These are phyloP conservation scores for Selaginella moellendorffii DNA, from an alignment of 75 land plant genomes.

Conservation along the genomic window DNA sequence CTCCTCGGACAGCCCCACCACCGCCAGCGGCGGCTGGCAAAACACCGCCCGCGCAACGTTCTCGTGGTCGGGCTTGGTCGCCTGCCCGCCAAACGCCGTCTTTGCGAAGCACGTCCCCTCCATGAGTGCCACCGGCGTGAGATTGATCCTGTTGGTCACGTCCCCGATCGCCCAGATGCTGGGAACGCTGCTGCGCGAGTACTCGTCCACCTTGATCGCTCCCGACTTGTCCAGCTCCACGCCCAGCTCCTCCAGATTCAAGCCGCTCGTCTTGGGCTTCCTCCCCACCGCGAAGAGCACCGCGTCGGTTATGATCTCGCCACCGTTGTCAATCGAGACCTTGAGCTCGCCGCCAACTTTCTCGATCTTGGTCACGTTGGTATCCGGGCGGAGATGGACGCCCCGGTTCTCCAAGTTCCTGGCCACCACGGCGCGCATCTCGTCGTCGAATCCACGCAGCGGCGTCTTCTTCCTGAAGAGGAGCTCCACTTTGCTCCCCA, in stretches of 20 bases:
- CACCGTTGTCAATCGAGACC: slow-evolving; percentile 65
- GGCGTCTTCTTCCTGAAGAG: slow-evolving; percentile 72
- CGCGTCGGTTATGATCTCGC: slow-evolving; percentile 58
- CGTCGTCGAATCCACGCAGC: slow-evolving; percentile 94
- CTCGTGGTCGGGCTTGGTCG: slow-evolving; percentile 5
- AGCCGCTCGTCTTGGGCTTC: slow-evolving; percentile 48
- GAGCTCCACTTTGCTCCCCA: slow-evolving; percentile 72
- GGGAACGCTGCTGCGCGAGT: slow-evolving; percentile 63
- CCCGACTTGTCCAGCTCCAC: slow-evolving; percentile 62
- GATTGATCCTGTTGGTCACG: slow-evolving; percentile 87
- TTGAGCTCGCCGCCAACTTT: slow-evolving; percentile 68
- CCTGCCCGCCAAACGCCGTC: background rate
- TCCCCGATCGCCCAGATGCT: slow-evolving; percentile 98
- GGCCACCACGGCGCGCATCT: slow-evolving; percentile 84
- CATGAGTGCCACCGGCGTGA: slow-evolving; percentile 90
- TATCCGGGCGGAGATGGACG: slow-evolving; percentile 55
- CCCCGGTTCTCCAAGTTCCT: slow-evolving; percentile 79
- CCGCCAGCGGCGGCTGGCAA: slow-evolving; percentile 68
- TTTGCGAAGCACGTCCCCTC: slow-evolving; percentile 77
- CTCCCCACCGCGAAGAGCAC: slow-evolving; percentile 88
- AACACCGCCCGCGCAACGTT: background rate
- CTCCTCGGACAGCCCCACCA: slow-evolving; percentile 77
- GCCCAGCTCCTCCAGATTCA: slow-evolving; percentile 66
- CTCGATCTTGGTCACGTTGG: slow-evolving; percentile 58
- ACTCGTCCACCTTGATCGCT: slow-evolving; percentile 80